Evolutionary conservation across 1,139 yeast genomes (phyloP), one percentile per base, ranked within the genome.

Genomic region (Candida pseudoviswanathii): DNA sequence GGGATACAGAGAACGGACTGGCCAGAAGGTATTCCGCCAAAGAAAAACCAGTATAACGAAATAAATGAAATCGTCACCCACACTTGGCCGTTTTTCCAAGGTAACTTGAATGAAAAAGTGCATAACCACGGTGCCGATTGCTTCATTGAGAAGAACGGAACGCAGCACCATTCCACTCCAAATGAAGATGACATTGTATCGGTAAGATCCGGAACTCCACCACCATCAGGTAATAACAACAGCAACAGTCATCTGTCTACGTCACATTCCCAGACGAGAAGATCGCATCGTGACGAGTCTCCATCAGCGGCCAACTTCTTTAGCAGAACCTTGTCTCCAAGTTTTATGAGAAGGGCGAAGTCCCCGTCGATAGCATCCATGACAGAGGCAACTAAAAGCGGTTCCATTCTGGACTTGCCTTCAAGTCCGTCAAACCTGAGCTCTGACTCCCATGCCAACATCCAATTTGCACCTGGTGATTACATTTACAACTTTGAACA

Each of bases 21-120:
- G 98, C 99, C 98, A 2, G 99, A 95, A 61, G 99, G 97, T 1
- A 91, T 92, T 27, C 99, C 99, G 0, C 97, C 98, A 0, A 89
- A 88, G 62, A 83, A 84, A 59, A 73, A 75, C 26, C 86, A 82
- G 25, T 84, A 81, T 53, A 65, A 67, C 29, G 99, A 94, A 61
- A 65, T 78, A 26, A 81, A 80, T 54, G 88, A 82, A 51, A 65
- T 92, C 10, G 78, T 89, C 33, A 80, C 82, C 49, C 98, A 94
- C 63, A 84, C 89, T 4, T 94, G 99, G 99, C 96, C 96, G 1
- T 91, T 94, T 64, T 94, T 84, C 71, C 67, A 64, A 60, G 67
- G 63, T 59, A 32, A 47, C 65, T 3, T 50, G 54, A 4, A 33
- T 16, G 44, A 31, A 31, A 40, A 38, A 11, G 29, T 47, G 6